phyloP scores from a whole-genome alignment of 495 filamentous ascomycete genomes.

The Tuber umbilicatum region DNA sequence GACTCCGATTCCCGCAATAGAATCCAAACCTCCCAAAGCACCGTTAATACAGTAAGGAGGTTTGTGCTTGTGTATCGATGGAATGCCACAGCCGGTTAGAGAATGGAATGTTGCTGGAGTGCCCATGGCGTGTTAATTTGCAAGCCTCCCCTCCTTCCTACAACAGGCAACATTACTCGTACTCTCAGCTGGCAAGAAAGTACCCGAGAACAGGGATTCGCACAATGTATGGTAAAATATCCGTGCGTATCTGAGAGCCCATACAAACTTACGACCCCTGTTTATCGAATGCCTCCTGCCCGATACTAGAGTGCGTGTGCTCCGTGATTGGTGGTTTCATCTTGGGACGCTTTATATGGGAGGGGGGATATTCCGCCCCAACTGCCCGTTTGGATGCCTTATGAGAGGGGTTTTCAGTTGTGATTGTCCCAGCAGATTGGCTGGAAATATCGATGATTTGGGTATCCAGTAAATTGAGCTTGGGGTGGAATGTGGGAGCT shows the following conservation, averaged over 20 bases:
- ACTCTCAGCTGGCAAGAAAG: too few relatives aligned
- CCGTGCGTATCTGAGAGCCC: too few relatives aligned
- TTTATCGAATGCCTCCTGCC: too few relatives aligned
- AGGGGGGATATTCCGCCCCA: not conserved
- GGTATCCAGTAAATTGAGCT: not conserved
- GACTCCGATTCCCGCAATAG: not conserved
- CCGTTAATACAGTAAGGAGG: not conserved
- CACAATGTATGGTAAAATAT: too few relatives aligned
- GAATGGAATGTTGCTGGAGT: not conserved
- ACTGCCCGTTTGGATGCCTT: not conserved
- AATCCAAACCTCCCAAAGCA: not conserved
- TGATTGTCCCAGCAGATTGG: not conserved
- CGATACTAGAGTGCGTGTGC: too few relatives aligned
- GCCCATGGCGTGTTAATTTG: not conserved
- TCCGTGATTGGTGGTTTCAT: not conserved
- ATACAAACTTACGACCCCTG: too few relatives aligned
- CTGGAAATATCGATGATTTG: not conserved
- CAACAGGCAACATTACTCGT: not conserved
- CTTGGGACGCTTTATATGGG: not conserved
- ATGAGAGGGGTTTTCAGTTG: not conserved
- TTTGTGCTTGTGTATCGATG: not conserved
- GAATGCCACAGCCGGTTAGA: not conserved
- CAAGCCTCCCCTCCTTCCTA: not conserved
- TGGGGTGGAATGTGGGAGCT: not conserved
- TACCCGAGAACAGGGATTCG: not conserved